Percentiles rank a stretch among this genome's conserved stretches.
Evolutionary conservation across 2,329 filamentous ascomycete species (phyloP).

Genomic region (Dothistroma septosporum): DNA sequence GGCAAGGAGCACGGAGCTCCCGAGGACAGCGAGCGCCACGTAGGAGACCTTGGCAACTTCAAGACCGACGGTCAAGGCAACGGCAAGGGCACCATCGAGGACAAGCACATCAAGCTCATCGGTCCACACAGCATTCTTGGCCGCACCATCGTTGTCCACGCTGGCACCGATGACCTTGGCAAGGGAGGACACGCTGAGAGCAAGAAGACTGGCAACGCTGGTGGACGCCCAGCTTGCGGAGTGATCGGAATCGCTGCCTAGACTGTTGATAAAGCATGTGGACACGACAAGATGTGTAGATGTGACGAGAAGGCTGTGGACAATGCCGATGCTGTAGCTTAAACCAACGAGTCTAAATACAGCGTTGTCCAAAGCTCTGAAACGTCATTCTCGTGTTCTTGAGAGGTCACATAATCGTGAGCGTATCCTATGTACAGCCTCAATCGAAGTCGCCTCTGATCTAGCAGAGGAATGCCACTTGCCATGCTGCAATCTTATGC

Average conservation of each 20-base stretch:
- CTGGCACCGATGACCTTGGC: slow-evolving; percentile 93
- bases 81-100: slow-evolving; percentile 71
- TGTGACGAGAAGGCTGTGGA: neutral
- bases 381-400: neutral
- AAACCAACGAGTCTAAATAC: neutral
- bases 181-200: slow-evolving; percentile 89
- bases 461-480: neutral
- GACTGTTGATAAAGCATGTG: slow-evolving; percentile 4
- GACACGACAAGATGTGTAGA: slow-evolving; percentile 8
- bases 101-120: slow-evolving; percentile 90
- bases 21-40: slow-evolving; percentile 77
- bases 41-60: slow-evolving; percentile 97
- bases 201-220: slow-evolving; percentile 97
- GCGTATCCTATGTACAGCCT: neutral
- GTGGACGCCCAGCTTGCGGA: slow-evolving; percentile 87
- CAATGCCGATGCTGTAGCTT: neutral
- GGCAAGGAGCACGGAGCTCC: slow-evolving; percentile 89
- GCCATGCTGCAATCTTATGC: neutral
- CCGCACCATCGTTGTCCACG: slow-evolving; percentile 92
- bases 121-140: slow-evolving; percentile 92
- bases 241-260: slow-evolving; percentile 39
- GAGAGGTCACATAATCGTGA: neutral
- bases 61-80: slow-evolving; percentile 92
- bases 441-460: neutral
- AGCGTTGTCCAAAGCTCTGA: neutral